Evolutionary conservation across 2,329 filamentous ascomycete species (phyloP).

Genomic region (Aspergillus arachidicola): DNA sequence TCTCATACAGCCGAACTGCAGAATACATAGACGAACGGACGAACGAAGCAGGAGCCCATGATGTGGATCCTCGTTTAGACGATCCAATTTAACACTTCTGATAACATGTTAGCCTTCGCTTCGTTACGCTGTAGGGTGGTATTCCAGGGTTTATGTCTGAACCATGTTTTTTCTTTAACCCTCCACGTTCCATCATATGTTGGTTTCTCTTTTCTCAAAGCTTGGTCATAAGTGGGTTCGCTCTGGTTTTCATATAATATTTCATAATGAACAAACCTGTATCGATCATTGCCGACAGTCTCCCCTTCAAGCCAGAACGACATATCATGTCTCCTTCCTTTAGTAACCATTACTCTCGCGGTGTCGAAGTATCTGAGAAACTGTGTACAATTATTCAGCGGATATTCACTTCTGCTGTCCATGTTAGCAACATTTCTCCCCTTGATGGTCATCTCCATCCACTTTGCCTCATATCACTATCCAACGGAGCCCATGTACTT

Average conservation of each 20-base stretch:
- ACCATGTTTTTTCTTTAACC: not conserved
- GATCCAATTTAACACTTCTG: slow-evolving; percentile 2
- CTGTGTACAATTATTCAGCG: slow-evolving; percentile 33
- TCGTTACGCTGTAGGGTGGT: slow-evolving; percentile 1
- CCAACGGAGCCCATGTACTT: slow-evolving; percentile 40
- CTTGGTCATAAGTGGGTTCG: not conserved
- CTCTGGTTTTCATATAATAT: not conserved
- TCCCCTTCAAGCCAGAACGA: not conserved
- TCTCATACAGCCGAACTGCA: not conserved
- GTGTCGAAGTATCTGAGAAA: slow-evolving; percentile 23
- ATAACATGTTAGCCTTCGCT: not conserved
- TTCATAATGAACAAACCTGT: not conserved
- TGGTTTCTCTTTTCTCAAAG: not conserved
- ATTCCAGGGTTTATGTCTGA: not conserved
- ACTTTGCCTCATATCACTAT: slow-evolving; percentile 38
- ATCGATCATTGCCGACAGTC: not conserved
- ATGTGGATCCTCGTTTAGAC: slow-evolving; percentile 7
- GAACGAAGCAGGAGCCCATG: not conserved
- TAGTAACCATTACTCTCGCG: slow-evolving; percentile 4
- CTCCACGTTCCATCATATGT: not conserved
- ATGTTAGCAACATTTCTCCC: slow-evolving; percentile 28
- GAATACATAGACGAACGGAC: not conserved
- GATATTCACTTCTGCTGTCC: slow-evolving; percentile 35
- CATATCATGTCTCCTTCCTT: slow-evolving; percentile 19
- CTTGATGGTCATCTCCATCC: slow-evolving; percentile 39